A percentile compares a stretch with the other conserved stretches of the same genome.
These are phyloP conservation scores for Pulveroboletus frians DNA, from an alignment of 768 basidiomycete genomes.

Conservation along the genomic window DNA sequence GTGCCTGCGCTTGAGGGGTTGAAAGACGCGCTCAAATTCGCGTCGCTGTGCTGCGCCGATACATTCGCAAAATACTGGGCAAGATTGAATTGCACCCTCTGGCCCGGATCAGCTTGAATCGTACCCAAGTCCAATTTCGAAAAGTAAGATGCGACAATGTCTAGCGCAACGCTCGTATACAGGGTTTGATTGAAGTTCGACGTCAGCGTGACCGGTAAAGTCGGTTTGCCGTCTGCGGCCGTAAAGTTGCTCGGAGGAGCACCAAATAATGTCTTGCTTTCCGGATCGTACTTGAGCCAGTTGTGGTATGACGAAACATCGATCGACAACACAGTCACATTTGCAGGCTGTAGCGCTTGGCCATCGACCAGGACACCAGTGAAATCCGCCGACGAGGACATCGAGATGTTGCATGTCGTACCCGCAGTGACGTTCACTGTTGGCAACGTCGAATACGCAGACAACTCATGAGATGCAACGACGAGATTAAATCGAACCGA, in stretches of 20 bases:
- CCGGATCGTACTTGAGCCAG: slow-evolving; percentile 60
- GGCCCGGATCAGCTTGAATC: slow-evolving; percentile 48
- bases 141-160: slow-evolving; percentile 72
- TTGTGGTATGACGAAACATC: slow-evolving; percentile 50
- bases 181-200: slow-evolving; percentile 66
- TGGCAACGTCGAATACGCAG: slow-evolving; percentile 43
- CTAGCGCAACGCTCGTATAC: slow-evolving; percentile 57
- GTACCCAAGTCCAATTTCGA: slow-evolving; percentile 50
- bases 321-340: slow-evolving; percentile 54
- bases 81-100: slow-evolving; percentile 50
- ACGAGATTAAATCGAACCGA: slow-evolving; percentile 59
- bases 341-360: slow-evolving; percentile 46
- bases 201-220: slow-evolving; percentile 57
- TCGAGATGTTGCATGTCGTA: slow-evolving; percentile 46
- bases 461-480: slow-evolving; percentile 66
- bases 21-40: slow-evolving; percentile 50
- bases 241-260: slow-evolving; percentile 46
- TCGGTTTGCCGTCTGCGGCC: slow-evolving; percentile 30
- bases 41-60: slow-evolving; percentile 37
- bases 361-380: slow-evolving; percentile 62
- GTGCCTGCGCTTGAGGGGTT: slow-evolving; percentile 44
- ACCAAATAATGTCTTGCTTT: slow-evolving; percentile 57
- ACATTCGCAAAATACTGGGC: slow-evolving; percentile 50
- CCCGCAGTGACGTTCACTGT: slow-evolving; percentile 68
- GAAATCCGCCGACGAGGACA: slow-evolving; percentile 55